Percentiles rank a stretch among this genome's conserved stretches.
phyloP scores from a whole-genome alignment of 148 eudicot genomes.

The Vaccinium vitisidaea region DNA sequence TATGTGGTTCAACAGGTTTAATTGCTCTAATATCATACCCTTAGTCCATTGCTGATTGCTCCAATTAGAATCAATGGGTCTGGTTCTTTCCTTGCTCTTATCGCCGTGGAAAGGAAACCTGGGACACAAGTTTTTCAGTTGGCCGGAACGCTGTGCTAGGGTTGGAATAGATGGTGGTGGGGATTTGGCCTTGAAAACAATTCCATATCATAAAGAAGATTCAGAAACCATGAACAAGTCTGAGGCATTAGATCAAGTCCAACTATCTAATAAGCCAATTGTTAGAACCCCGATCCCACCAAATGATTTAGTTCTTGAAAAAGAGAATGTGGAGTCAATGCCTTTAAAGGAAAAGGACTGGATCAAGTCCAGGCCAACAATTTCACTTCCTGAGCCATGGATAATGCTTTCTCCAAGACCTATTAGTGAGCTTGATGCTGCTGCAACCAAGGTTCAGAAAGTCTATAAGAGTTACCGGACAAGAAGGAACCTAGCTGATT shows the following conservation, averaged over 20 bases:
- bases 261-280: constrained; percentile 3
- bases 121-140: constrained; percentile 18
- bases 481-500: constrained; percentile 37
- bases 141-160: neutral
- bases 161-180: constrained; percentile 3
- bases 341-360: neutral
- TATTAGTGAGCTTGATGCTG: constrained; percentile 32
- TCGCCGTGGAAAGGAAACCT: constrained; percentile 19
- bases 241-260: constrained; percentile 5
- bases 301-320: constrained; percentile 15
- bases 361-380: constrained; percentile 8
- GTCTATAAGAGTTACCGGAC: constrained; percentile 34
- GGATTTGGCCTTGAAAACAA: constrained; percentile 7
- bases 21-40: neutral
- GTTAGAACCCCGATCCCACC: neutral
- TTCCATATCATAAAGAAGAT: neutral
- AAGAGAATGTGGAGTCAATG: neutral
- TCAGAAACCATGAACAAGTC: constrained; percentile 5
- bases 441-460: constrained; percentile 32
- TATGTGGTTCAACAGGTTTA: constrained; percentile 9
- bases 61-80: constrained; percentile 13
- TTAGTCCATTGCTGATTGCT: neutral
- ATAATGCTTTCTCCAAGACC: constrained; percentile 26
- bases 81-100: constrained; percentile 21
- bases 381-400: constrained; percentile 11